These are phyloP conservation scores for Caloboletus firmus DNA, from an alignment of 1,284 basidiomycete genomes.

Conservation along the genomic window DNA sequence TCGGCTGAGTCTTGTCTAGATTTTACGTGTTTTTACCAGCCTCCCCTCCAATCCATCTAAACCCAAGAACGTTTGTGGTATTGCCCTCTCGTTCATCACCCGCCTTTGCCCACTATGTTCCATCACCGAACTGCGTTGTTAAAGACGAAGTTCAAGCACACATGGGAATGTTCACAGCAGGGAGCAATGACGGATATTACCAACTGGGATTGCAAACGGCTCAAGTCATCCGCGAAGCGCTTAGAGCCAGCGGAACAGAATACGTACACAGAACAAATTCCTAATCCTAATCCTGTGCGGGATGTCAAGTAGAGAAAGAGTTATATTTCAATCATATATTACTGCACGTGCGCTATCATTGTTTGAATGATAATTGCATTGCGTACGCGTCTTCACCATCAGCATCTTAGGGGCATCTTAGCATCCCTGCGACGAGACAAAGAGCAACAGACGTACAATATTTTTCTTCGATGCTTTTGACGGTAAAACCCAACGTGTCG, in stretches of 20 bases:
- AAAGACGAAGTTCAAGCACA: constrained; percentile 86
- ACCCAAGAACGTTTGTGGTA: constrained; percentile 72
- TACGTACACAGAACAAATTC: neutral
- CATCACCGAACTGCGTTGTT: constrained; percentile 65
- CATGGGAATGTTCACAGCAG: constrained; percentile 83
- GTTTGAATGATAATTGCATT: constrained; percentile 71
- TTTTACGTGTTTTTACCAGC: constrained; percentile 78
- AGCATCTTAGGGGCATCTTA: constrained; percentile 57
- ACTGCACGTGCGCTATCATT: constrained; percentile 17
- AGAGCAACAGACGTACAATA: constrained; percentile 64
- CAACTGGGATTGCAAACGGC: constrained; percentile 73
- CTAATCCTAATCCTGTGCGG: neutral
- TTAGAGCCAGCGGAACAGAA: constrained; percentile 29
- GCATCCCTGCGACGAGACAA: neutral
- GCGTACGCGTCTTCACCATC: constrained; percentile 93
- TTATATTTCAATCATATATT: constrained; percentile 4
- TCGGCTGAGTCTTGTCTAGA: constrained; percentile 41
- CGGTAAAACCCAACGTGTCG: constrained; percentile 87
- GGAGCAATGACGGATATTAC: constrained; percentile 89
- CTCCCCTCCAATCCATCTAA: constrained; percentile 49
- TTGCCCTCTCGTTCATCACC: constrained; percentile 60
- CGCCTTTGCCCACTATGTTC: constrained; percentile 55
- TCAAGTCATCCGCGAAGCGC: constrained; percentile 56
- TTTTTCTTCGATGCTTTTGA: constrained; percentile 83
- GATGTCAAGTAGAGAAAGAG: constrained; percentile 1